Base-by-base conservation (phyloP, 164 flowering plant genomes). In the Vitis cinerea region DNA sequence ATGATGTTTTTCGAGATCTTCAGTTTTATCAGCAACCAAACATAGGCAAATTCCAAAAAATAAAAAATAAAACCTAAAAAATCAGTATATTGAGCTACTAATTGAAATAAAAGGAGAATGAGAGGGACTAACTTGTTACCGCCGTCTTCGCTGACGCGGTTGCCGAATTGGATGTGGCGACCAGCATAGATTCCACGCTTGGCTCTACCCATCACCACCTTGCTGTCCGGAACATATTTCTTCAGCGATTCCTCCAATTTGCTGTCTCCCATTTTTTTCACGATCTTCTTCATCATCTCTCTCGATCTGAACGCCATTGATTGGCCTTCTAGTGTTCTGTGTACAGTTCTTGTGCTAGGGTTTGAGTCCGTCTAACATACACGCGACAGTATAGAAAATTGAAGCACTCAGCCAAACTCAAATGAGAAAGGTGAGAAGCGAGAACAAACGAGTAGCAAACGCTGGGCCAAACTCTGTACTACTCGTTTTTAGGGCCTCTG, bases 131-230 rank as follows among this genome's bases (percentile, higher is more conserved):
- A 87, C 98, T 86, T 93, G 88, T 95, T 93, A 52, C 98, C 98
- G 16, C 99, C 99, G 63, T 95, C 91, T 78, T 95, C 99, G 69
- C 98, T 93, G 76, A 95, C 88, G 14, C 78, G 83, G 60, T 93
- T 90, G 30, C 98, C 98, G 69, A 85, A 95, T 67, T 85, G 96
- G 71, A 95, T 95, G 74, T 95, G 98, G n/a, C 87, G 86, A 66
- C 98, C 98, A 44, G 94, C 97, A 70, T 56, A 95, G 63, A 93
- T 79, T 16, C 99, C 99, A 4, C 97, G 91, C 61, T 93, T 83
- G 67, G 99, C 99, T n/a, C 99, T 85, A 9, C 83, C 84, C 98
- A 95, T 95, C 11, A 93, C 88, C 31, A 93, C 78, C 66, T 88
- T 95, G 70, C 74, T 79, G 37, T 88, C 72, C 0, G 98, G 96